A percentile compares a stretch with the other conserved stretches of the same genome.
Evolutionary conservation across 2,329 filamentous ascomycete genomes (phyloP).

Genomic region (Diaporthe helianthi): DNA sequence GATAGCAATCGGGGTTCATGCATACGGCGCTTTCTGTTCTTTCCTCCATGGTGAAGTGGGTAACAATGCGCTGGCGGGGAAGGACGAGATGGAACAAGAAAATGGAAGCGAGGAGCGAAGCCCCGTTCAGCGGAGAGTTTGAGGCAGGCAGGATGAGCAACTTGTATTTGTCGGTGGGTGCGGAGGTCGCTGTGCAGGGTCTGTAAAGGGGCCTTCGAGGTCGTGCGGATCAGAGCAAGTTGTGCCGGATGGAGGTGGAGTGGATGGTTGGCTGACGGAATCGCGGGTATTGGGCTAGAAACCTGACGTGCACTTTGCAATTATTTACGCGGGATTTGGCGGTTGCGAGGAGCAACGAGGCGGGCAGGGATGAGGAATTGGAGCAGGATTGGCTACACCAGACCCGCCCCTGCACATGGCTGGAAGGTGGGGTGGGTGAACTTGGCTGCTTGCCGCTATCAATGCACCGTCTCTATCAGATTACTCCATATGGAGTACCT

Average conservation of each 20-base stretch:
- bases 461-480: too few relatives aligned
- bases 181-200: conserved; percentile 6
- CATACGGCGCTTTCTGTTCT: conserved; percentile 46
- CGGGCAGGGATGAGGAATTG: neutral
- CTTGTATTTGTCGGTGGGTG: neutral
- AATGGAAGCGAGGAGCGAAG: conserved; percentile 35
- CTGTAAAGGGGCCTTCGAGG: conserved; percentile 6
- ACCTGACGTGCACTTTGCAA: conserved; percentile 23
- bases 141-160: conserved; percentile 37
- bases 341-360: conserved; percentile 25
- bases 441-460: conserved; percentile 4
- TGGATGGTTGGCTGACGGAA: conserved; percentile 19
- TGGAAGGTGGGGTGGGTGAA: neutral
- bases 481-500: too few relatives aligned
- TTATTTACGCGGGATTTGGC: conserved; percentile 26
- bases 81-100: conserved; percentile 35
- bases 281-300: neutral
- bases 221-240: neutral
- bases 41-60: conserved; percentile 43
- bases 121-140: conserved; percentile 33
- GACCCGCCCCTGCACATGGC: conserved; percentile 1
- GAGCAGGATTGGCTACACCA: conserved; percentile 1
- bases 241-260: conserved; percentile 24
- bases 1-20: conserved; percentile 4
- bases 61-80: conserved; percentile 38